Evolutionary conservation across 2,329 filamentous ascomycete genomes (phyloP), one percentile per base, ranked within the genome.

Genomic region (Didymella segeticola): DNA sequence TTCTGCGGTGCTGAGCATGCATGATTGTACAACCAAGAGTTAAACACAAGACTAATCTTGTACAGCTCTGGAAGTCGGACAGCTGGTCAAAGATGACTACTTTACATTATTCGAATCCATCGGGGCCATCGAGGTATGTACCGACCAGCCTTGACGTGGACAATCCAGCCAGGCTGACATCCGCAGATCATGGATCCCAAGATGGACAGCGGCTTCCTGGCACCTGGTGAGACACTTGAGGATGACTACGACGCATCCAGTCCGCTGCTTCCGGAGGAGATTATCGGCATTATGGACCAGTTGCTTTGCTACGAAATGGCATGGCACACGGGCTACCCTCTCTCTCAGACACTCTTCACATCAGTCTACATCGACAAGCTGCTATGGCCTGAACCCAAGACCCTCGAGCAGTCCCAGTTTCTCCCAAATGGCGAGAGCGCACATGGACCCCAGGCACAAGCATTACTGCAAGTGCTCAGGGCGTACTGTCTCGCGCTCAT

Each of bases 31-130:
- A 29, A 47, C 38, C 20, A 23, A 17, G 14, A 12, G 12, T 14
- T 5, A 19, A 38, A 43, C 19, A 34, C 43, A 31, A 26, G 14
- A 51, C 66, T 70, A 17, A 72, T 20, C 43, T 30, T 14, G 25
- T 33, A 17, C 57, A 96, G 92, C 86, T 57, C 79, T 98, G 52
- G 77, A 83, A 39, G 86, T 89, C 7, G 95, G 95, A 26, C 87
- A 96, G 64, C 83, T 99, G 3, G 83, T 98, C 60, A 97, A 97
- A 78, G 93, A 98, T 91, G 90, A 89, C 37, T 86, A 86, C 71
- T 98, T 99, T 69, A 96, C 92, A 1, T 82, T 99, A 4, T 97
- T 96, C 64, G 95, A 98, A 77, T 89, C 93, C 42, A 95, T 99
- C 63, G 90, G 91, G 58, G 90, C 90, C 63, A 82, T 95, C 19